Base-by-base conservation (phyloP, 441 rosid genomes). In the Gossypium gossypioides region DNA sequence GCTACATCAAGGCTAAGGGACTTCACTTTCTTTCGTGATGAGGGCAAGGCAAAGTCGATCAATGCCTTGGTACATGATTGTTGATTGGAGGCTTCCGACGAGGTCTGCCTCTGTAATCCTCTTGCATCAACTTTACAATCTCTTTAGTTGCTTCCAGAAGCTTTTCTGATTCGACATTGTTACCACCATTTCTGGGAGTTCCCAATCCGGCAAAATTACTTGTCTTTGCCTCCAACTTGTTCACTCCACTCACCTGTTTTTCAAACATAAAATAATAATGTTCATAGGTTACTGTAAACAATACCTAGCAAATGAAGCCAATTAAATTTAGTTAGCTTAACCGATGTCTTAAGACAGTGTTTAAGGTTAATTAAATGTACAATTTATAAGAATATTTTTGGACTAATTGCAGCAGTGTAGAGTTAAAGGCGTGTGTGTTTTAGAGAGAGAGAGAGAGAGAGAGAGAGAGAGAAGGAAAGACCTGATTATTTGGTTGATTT, bases 51-150 rank as follows among this genome's bases (percentile, higher is more conserved):
- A 34, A 34, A 34, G 40, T 34, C 40, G 9, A 34, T 34, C 54
- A 87, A 50, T 82, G 86, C 73, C 59, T 34, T 51, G 91, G 88
- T 5, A 69, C 71, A 60, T 76, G 68, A 60, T 87, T 87, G 80
- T 87, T 79, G 77, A 87, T 78, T 6, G 91, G 91, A 21, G 91
- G 91, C 77, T 80, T 85, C 61, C 84, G 82, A 46, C 78, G 72
- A 27, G 85, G 81, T 79, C 68, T 73, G n/a, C 81, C 86, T 9
- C 0, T 48, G 78, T 87, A 87, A 71, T 87, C 91, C 64, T 72
- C 80, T 56, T 79, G 54, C 83, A 85, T 79, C 50, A 87, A 51
- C 75, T 65, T 81, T n/a, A 65, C 83, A 3, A 87, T 71, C 75
- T 80, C 83, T 73, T 67, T 75, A 0, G 85, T 74, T 61, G 72